Evolutionary conservation across 2,329 filamentous ascomycete genomes (phyloP).

Genomic region (Arthrobotrys conoides): DNA sequence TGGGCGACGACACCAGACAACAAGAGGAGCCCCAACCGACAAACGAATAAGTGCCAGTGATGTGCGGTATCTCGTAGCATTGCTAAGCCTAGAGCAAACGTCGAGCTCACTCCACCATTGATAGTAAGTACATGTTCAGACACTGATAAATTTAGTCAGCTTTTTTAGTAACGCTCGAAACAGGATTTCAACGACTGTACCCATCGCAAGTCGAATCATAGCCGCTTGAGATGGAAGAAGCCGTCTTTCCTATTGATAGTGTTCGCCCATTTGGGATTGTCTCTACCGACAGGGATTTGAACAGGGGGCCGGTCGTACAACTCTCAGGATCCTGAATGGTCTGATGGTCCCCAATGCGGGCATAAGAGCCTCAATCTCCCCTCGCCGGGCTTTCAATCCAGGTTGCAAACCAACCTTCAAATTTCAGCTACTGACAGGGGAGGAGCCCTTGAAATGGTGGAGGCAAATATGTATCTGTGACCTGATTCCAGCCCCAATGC

Average conservation of each 20-base stretch:
- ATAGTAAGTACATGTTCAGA: too few relatives aligned
- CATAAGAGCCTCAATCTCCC: conserved; percentile 6
- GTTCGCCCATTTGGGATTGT: conserved; percentile 8
- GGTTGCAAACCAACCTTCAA: neutral
- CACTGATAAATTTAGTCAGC: conserved; percentile 11
- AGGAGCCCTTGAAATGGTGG: conserved; percentile 7
- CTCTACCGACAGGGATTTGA: neutral
- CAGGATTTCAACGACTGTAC: conserved; percentile 26
- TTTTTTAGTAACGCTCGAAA: conserved; percentile 17
- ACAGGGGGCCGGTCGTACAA: neutral
- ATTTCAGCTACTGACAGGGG: conserved; percentile 19
- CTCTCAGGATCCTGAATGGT: conserved; percentile 13
- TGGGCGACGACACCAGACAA: neutral
- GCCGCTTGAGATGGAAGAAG: conserved; percentile 14
- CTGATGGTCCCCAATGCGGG: neutral
- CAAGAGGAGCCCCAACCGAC: conserved; percentile 15
- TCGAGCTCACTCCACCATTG: neutral
- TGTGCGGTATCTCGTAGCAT: neutral
- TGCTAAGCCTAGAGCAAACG: conserved; percentile 6
- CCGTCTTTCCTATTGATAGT: conserved; percentile 8
- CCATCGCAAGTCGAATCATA: neutral
- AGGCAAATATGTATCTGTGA: conserved; percentile 25
- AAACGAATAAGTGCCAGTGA: neutral
- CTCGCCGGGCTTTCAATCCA: neutral
- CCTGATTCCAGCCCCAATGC: conserved; percentile 18